Conservation (phyloP, 202 grass and related monocot species). For the Brachypodium distachyon region DNA sequence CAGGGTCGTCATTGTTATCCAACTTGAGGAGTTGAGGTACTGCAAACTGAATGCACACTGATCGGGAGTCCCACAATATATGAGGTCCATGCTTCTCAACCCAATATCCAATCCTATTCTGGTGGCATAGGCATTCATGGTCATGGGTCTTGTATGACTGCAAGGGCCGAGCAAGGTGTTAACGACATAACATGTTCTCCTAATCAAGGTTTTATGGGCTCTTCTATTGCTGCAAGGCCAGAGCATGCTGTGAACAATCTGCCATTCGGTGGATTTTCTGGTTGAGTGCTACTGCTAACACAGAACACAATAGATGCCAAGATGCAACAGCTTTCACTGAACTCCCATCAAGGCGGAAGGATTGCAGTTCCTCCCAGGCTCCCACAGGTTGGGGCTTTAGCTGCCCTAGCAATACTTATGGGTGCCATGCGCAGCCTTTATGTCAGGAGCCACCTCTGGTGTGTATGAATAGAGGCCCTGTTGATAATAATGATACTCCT, state of each 20-base stretch:
- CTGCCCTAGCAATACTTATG: constrained; percentile 23
- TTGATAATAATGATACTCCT: constrained; percentile 44
- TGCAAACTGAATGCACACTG: constrained; percentile 37
- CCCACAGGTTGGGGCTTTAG: constrained; percentile 9
- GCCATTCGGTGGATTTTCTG: constrained; percentile 7
- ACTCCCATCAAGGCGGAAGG: constrained; percentile 38
- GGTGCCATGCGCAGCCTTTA: constrained; percentile 17
- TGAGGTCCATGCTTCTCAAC: constrained; percentile 25
- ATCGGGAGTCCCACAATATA: constrained; percentile 52
- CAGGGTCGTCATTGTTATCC: constrained; percentile 70
- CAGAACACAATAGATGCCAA: constrained; percentile 12
- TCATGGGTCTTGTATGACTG: background rate
- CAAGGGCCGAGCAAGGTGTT: background rate
- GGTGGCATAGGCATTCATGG: background rate
- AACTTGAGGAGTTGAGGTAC: constrained; percentile 58
- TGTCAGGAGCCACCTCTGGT: constrained; percentile 42
- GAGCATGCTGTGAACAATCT: constrained; percentile 19
- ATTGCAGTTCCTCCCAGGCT: background rate
- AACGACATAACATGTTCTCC: constrained; percentile 16
- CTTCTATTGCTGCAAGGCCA: background rate
- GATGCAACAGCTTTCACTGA: constrained; percentile 23
- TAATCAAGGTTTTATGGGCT: background rate
- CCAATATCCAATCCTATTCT: constrained; percentile 5
- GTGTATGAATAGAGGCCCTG: constrained; percentile 55
- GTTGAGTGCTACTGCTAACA: constrained; percentile 9